These are phyloP conservation scores for Mucor mucedo DNA, from an alignment of 371 early-diverging fungal genomes.

Conservation along the genomic window DNA sequence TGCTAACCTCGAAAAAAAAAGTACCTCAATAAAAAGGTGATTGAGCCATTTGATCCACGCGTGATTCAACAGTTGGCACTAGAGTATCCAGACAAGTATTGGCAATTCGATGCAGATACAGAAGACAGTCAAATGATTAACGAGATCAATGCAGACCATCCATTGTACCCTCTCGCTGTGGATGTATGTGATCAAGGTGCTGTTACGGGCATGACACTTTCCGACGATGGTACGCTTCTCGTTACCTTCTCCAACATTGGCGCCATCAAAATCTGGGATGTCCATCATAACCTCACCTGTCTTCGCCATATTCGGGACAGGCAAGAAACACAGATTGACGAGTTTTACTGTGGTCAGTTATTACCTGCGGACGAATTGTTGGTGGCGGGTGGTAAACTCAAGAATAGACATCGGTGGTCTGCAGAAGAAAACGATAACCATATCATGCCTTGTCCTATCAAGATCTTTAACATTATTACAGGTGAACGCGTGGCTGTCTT, in stretches of 20 bases:
- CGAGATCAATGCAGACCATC: slow-evolving; percentile 68
- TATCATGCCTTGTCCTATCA: slow-evolving; percentile 87
- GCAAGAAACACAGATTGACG: slow-evolving; percentile 84
- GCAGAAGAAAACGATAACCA: slow-evolving; percentile 90
- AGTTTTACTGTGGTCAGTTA: slow-evolving; percentile 85
- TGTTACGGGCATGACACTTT: slow-evolving; percentile 79
- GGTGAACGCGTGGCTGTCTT: slow-evolving; percentile 73
- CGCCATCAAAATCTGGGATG: slow-evolving; percentile 79
- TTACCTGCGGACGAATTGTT: slow-evolving; percentile 41
- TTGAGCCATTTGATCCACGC: slow-evolving; percentile 38
- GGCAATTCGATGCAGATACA: slow-evolving; percentile 57
- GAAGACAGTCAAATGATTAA: slow-evolving; percentile 51
- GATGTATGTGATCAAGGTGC: slow-evolving; percentile 62
- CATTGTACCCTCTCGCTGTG: slow-evolving; percentile 59
- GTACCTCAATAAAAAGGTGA: background rate
- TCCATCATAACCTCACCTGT: slow-evolving; percentile 63
- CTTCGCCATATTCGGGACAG: slow-evolving; percentile 77
- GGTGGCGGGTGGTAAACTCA: slow-evolving; percentile 56
- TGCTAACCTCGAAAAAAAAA: background rate
- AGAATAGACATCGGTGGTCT: slow-evolving; percentile 88
- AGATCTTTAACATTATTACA: slow-evolving; percentile 79
- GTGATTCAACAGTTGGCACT: slow-evolving; percentile 51
- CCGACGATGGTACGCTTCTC: slow-evolving; percentile 81
- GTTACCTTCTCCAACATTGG: slow-evolving; percentile 89
- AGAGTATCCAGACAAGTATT: slow-evolving; percentile 68